Evolutionary conservation across 2,329 filamentous ascomycete genomes (phyloP), one percentile per base, ranked within the genome.

Genomic region (Pyrenophora seminiperda): DNA sequence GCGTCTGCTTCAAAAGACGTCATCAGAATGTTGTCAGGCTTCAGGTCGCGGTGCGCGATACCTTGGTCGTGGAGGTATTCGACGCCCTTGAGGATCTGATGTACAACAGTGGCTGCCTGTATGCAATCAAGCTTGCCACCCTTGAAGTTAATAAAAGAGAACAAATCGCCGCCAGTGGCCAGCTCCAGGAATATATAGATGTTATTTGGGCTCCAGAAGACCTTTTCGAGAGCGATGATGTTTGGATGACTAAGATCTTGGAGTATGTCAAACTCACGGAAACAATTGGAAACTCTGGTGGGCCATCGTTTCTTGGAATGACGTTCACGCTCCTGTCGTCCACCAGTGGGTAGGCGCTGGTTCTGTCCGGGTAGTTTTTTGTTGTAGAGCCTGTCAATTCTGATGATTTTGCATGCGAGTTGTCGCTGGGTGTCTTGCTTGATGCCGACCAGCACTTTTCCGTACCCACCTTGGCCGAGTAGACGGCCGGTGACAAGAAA

Each of bases 331-430:
- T 54, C 24, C 3, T 47, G 38, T 18, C 24, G 39, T 6, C 45
- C 41, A 1, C 18, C 38, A 9, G 40, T 54, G 2, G 56, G 46
- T 7, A 24, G 30, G 13, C 45, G 51, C 7, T 58, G 47, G 22
- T 48, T 53, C 3, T 54, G 47, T 13, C 43, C 13, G 2, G 41
- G 14, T 27, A 48, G n/a, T n/a, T n/a, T 14, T 11, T 47, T 50
- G 19, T 53, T 42, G 40, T 62, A 61, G 2, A 66, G 43, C n/a
- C 49, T 56, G 34, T 59, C 73, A 2, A 87, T 62, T 44, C 82
- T 75, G 42, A 89, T 75, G 7, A 89, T 71, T 61, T 91, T 90
- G 75, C 88, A 91, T 9, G 86, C 86, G 15, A 89, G 57, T 61
- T 90, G 88, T 47, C 77, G 78, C 30, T 78, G 76, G 0, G 80